These are phyloP conservation scores for Tricladium varicosporioides DNA, from an alignment of 2,329 filamentous ascomycete species.

Conservation along the genomic window DNA sequence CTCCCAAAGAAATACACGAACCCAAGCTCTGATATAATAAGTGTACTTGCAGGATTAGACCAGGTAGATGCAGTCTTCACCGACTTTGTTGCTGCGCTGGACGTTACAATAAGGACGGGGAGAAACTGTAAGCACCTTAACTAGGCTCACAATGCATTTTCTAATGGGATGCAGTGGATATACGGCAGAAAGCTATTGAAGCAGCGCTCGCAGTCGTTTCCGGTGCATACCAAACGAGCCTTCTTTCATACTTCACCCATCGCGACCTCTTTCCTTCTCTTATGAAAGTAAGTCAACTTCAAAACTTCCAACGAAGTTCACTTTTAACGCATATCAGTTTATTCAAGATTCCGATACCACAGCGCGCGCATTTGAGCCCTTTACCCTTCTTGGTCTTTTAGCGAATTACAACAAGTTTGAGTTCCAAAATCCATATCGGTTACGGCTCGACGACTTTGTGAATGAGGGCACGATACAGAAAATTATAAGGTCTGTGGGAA, in stretches of 20 bases:
- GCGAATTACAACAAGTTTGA: constrained; percentile 99
- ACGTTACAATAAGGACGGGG: constrained; percentile 78
- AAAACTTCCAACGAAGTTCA: not conserved
- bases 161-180: constrained; percentile 55
- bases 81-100: constrained; percentile 81
- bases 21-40: constrained; percentile 91
- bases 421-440: constrained; percentile 92
- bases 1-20: constrained; percentile 91
- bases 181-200: constrained; percentile 77
- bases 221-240: constrained; percentile 92
- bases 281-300: constrained; percentile 69
- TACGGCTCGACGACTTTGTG: constrained; percentile 91
- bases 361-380: constrained; percentile 66
- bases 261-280: constrained; percentile 89
- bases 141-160: not conserved
- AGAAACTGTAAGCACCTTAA: constrained; percentile 55
- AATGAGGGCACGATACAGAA: constrained; percentile 85
- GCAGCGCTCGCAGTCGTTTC: constrained; percentile 81
- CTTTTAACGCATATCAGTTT: constrained; percentile 51
- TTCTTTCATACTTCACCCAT: constrained; percentile 93
- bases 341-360: constrained; percentile 74
- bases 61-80: constrained; percentile 83
- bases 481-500: constrained; percentile 73
- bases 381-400: constrained; percentile 79
- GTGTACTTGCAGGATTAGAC: constrained; percentile 83